A percentile compares a stretch with the other conserved stretches of the same genome.
Conservation (phyloP, 202 grass and related monocot genomes). For the Cymbopogon flexuosus region DNA sequence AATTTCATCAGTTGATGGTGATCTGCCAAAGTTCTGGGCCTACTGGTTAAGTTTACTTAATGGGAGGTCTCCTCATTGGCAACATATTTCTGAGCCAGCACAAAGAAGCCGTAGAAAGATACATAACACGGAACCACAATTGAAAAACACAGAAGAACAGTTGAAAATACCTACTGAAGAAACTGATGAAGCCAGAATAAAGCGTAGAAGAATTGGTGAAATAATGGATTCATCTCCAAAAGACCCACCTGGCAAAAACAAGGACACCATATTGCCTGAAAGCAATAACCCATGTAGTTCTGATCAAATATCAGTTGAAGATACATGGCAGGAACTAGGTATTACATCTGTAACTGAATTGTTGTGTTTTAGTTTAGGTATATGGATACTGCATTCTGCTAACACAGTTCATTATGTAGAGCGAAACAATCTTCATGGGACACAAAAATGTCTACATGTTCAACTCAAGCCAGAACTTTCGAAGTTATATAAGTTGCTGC, state of each 20-base stretch:
- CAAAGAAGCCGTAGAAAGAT: slow-evolving; percentile 76
- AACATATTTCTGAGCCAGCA: slow-evolving; percentile 61
- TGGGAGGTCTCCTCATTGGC: slow-evolving; percentile 63
- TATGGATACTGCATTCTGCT: slow-evolving; percentile 19
- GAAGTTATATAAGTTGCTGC: slow-evolving; percentile 54
- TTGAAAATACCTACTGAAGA: slow-evolving; percentile 39
- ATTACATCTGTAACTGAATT: slow-evolving; percentile 25
- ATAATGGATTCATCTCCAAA: slow-evolving; percentile 38
- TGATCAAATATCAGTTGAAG: slow-evolving; percentile 40
- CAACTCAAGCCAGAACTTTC: slow-evolving; percentile 66
- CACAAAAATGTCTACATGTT: slow-evolving; percentile 58
- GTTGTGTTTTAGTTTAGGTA: not conserved
- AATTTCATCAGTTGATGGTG: slow-evolving; percentile 55
- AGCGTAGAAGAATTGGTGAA: slow-evolving; percentile 51
- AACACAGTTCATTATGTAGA: slow-evolving; percentile 40
- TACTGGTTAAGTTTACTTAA: slow-evolving; percentile 75
- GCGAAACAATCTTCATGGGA: slow-evolving; percentile 44
- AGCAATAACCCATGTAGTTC: slow-evolving; percentile 33
- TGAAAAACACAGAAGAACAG: slow-evolving; percentile 43
- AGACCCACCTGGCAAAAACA: slow-evolving; percentile 34
- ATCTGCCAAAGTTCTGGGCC: slow-evolving; percentile 54
- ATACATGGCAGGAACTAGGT: slow-evolving; percentile 57
- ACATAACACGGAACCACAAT: slow-evolving; percentile 45
- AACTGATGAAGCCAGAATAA: slow-evolving; percentile 51
- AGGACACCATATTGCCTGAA: slow-evolving; percentile 21